Evolutionary conservation across 345 rosid genomes (phyloP), one percentile per base, ranked within the genome.

Genomic region (Lepidium aucheri): DNA sequence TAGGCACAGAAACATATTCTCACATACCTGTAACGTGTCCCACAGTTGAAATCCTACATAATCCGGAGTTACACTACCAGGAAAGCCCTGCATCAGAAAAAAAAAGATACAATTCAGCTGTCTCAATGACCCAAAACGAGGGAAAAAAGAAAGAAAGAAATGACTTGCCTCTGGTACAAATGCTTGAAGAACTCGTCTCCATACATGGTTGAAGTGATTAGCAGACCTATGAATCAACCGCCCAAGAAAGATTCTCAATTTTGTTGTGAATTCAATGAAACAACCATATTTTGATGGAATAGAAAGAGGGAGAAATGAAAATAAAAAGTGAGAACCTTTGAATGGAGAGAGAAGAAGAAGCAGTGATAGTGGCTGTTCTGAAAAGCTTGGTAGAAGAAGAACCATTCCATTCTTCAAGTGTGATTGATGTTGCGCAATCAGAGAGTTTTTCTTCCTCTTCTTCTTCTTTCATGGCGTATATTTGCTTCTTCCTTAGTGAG

Each of bases 21-120:
- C 17, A 52, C 13, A 28, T 73, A 92, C 96, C 95, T 89, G 98
- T 80, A 92, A 76, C 14, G 86, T 83, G 68, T 92, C 98, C 98
- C 98, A 92, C 20, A 85, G 70, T 74, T 92, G 98, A 70, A 92
- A 92, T 20, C 92, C 87, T 35, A 63, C 78, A 83, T 88, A 92
- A 80, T 92, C 98, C 1, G 92, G 82, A 59, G 96, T 92, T 8
- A 92, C 98, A 73, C 92, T 92, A 76, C 83, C 68, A 18, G 98
- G 92, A 66, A 89, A 89, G 9, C 95, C 96, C 96, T 89, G 79
- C 74, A 77, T 32, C 60, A 11, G 47, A 22, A 47, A 66, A 24
- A 15, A 22, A 47, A 66, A 24, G 12, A 9, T 14, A 15, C 17
- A 58, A 73, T 24, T 18, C 40, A 43, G 8, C 14, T 44, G 45